Percentiles rank a stretch among this genome's conserved stretches.
Evolutionary conservation across 768 basidiomycete genomes (phyloP).

Genomic region (Hortiboletus campestris): DNA sequence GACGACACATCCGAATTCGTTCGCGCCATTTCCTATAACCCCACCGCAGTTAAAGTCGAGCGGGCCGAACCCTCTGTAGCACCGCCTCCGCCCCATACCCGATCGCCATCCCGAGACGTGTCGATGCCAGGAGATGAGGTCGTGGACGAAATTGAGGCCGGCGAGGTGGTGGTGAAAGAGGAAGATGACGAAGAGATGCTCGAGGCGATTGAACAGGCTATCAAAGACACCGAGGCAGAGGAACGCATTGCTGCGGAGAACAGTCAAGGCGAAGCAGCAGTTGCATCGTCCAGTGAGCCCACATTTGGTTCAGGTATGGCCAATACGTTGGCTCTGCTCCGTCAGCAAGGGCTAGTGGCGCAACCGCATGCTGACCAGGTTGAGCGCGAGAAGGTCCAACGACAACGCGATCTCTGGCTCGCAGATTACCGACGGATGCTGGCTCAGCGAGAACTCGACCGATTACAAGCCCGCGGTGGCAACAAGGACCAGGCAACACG

Average conservation of each 20-base stretch:
- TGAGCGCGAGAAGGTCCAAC: conserved; percentile 80
- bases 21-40: conserved; percentile 72
- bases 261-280: conserved; percentile 32
- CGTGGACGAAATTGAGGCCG: conserved; percentile 77
- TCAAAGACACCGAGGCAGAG: conserved; percentile 62
- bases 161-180: conserved; percentile 75
- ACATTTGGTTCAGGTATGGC: conserved; percentile 84
- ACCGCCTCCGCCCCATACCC: conserved; percentile 30
- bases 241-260: conserved; percentile 38
- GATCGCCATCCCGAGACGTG: conserved; percentile 49
- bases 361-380: conserved; percentile 56
- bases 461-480: conserved; percentile 68
- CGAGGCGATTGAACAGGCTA: conserved; percentile 68
- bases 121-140: conserved; percentile 62
- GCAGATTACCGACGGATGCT: conserved; percentile 76
- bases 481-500: conserved; percentile 91
- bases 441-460: conserved; percentile 79
- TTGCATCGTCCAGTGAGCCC: conserved; percentile 73
- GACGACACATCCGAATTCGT: conserved; percentile 98
- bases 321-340: conserved; percentile 82
- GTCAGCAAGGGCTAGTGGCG: conserved; percentile 87
- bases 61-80: conserved; percentile 35
- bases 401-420: conserved; percentile 86
- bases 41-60: conserved; percentile 51
- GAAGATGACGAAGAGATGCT: conserved; percentile 80